These are phyloP conservation scores for Closterium sp. DNA, from an alignment of 139 green algal species.

Conservation along the genomic window DNA sequence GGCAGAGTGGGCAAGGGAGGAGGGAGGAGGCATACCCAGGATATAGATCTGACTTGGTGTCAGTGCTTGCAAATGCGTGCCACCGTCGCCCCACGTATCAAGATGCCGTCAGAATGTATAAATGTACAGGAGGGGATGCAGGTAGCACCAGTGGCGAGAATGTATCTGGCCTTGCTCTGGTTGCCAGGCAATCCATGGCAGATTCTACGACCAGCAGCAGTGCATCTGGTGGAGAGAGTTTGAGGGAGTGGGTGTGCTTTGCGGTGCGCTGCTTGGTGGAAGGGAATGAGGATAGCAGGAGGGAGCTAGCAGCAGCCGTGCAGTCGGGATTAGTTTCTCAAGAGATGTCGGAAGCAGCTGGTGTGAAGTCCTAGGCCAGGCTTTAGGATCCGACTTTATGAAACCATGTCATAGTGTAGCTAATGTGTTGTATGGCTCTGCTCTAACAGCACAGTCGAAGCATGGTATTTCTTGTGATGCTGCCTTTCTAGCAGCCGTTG, in stretches of 20 bases:
- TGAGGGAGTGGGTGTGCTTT: conserved; percentile 76
- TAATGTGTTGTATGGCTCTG: too few relatives aligned
- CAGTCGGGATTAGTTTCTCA: not conserved
- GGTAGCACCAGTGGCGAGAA: too few relatives aligned
- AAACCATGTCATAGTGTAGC: too few relatives aligned
- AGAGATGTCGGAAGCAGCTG: not conserved
- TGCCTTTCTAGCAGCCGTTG: too few relatives aligned
- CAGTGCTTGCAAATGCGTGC: conserved; percentile 42
- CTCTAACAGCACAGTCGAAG: too few relatives aligned
- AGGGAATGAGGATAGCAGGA: conserved; percentile 57
- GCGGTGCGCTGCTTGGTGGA: conserved; percentile 83
- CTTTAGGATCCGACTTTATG: not conserved
- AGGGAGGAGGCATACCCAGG: conserved; percentile 12
- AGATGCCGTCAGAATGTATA: conserved; percentile 5
- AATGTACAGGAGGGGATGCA: not conserved
- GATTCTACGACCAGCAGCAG: too few relatives aligned
- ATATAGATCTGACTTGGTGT: conserved; percentile 44
- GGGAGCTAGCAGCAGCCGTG: conserved; percentile 1
- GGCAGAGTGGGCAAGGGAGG: conserved; percentile 10
- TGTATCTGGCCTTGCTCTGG: not conserved
- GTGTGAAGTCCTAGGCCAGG: not conserved
- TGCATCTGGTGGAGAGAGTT: not conserved
- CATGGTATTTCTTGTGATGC: too few relatives aligned
- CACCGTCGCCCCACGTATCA: conserved; percentile 3
- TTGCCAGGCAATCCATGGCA: conserved; percentile 43